These are phyloP conservation scores for Conringia planisiliqua DNA, from an alignment of 345 rosid genomes.

Conservation along the genomic window DNA sequence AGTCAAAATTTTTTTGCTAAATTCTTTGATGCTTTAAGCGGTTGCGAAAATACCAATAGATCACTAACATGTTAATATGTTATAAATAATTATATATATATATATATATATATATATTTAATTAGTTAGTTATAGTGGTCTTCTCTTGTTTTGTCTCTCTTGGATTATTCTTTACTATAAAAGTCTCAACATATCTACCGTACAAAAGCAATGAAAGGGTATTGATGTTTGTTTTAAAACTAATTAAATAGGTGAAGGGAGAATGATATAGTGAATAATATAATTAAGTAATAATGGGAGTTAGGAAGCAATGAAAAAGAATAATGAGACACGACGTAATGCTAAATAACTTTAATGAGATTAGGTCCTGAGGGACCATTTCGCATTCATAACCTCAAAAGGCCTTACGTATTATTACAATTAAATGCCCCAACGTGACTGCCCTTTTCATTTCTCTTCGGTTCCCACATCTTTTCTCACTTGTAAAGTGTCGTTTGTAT, in stretches of 20 bases:
- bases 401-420: constrained; percentile 5
- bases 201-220: not conserved
- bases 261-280: not conserved
- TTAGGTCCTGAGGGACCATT: constrained; percentile 33
- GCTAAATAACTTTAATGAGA: constrained; percentile 1
- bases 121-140: not conserved
- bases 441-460: constrained; percentile 24
- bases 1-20: not conserved
- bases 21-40: not conserved
- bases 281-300: not conserved
- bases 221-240: not conserved
- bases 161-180: not conserved
- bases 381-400: constrained; percentile 31
- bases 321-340: not conserved
- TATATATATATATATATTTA: not conserved
- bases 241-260: not conserved
- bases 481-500: not conserved
- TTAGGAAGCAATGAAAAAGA: not conserved
- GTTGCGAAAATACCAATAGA: not conserved
- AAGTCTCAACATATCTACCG: not conserved
- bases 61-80: not conserved
- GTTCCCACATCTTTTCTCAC: constrained; percentile 5
- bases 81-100: not conserved
- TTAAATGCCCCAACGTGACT: constrained; percentile 24
- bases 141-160: not conserved